Base-by-base conservation (phyloP, 1,284 basidiomycete species). In the Ceratobasidium sp. region DNA sequence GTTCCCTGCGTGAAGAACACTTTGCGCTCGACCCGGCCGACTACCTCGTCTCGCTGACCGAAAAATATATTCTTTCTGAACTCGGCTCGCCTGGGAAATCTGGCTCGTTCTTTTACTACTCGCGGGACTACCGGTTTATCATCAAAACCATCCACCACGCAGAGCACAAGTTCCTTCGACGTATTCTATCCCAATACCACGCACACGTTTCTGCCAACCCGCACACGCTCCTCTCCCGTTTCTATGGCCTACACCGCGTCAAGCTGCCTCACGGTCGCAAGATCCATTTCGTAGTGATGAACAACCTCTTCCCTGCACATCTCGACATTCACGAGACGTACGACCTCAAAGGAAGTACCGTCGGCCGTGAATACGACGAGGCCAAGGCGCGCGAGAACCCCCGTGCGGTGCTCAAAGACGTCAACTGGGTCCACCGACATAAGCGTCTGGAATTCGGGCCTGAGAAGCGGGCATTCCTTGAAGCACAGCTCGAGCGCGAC, bases 281-380 rank as follows among this genome's bases (percentile, higher is more conserved):
- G 85, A 98, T 99, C 74, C 97, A 99, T 82, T 99, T 99, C 81
- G 95, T 98, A 74, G 98, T 99, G 84, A 98, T 99, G 96, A 99
- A 99, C 86, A 99, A 99, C 82, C 87, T 99, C 56, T 98, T 99
- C 85, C 97, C 97, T 0, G 93, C 97, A 0, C 97, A 98, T 84
- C 90, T 95, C 78, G 98, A 99, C 82, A 88, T 99, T 61, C 97
- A 99, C 83, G 97, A 98, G 85, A 98, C 96, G 41, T 99, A 94
- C 81, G 97, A 99, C 82, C 86, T 99, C 77, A 99, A 99, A 81
- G 97, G 97, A 0, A 95, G 93, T 53, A 95, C 96, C 0, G 90
- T 96, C 1, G 96, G 96, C 0, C 86, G 97, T 34, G 88, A 92
- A 81, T 97, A 95, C 78, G 88, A 95, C 0, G 96, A 97, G 81